Percentiles rank a stretch among this genome's conserved stretches.
Conservation (phyloP, 768 basidiomycete genomes). For the Thelephora ganbajun region DNA sequence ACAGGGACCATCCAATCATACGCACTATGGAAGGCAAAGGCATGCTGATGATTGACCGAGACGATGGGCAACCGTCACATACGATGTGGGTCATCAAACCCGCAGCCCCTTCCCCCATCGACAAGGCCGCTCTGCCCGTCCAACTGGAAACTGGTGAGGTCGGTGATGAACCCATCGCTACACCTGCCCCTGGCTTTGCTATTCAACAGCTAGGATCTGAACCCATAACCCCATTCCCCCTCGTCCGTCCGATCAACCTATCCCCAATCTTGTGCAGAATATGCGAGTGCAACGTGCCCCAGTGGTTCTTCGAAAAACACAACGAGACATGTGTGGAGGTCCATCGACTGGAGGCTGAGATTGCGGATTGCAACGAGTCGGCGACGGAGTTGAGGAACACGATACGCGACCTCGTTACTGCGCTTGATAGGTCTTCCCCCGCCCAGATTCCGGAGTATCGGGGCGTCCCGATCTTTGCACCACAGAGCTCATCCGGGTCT, state of each 20-base stretch:
- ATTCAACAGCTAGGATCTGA: slow-evolving; percentile 8
- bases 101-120: slow-evolving; percentile 53
- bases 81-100: slow-evolving; percentile 98
- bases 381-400: slow-evolving; percentile 78
- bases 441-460: slow-evolving; percentile 64
- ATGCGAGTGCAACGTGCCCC: slow-evolving; percentile 91
- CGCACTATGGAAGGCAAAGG: slow-evolving; percentile 83
- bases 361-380: slow-evolving; percentile 85
- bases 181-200: slow-evolving; percentile 19
- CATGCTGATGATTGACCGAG: slow-evolving; percentile 94
- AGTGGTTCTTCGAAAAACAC: slow-evolving; percentile 99
- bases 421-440: slow-evolving; percentile 67
- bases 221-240: slow-evolving; percentile 59
- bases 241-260: slow-evolving; percentile 62
- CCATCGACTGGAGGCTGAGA: slow-evolving; percentile 92
- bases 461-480: slow-evolving; percentile 72
- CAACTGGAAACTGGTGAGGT: slow-evolving; percentile 34
- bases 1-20: slow-evolving; percentile 29
- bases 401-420: slow-evolving; percentile 61
- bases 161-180: slow-evolving; percentile 21
- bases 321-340: slow-evolving; percentile 97
- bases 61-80: slow-evolving; percentile 78
- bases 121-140: slow-evolving; percentile 50
- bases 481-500: slow-evolving; percentile 55
- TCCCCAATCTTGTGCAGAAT: slow-evolving; percentile 90